These are phyloP conservation scores for Fibroporia radiculosa DNA, from an alignment of 768 basidiomycete species.

Conservation along the genomic window DNA sequence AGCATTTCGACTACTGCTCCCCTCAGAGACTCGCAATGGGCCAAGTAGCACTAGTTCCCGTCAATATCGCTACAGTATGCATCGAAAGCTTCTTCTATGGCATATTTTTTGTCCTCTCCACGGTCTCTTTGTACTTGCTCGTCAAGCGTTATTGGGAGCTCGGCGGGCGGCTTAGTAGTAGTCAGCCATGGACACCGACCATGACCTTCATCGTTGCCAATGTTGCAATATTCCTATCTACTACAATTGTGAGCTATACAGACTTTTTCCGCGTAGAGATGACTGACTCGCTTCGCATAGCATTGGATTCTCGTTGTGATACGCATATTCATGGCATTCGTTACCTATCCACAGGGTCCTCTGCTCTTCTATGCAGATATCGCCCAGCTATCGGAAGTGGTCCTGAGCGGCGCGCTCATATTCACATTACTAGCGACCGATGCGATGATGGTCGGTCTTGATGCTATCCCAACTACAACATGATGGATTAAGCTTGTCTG, in stretches of 20 bases:
- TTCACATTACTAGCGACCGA: background rate
- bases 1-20: too few species aligned
- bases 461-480: background rate
- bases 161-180: background rate
- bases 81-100: conserved; percentile 1
- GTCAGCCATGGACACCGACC: background rate
- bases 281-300: background rate
- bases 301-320: conserved; percentile 3
- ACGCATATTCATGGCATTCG: conserved; percentile 4
- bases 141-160: background rate
- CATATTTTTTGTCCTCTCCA: background rate
- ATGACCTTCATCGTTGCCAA: background rate
- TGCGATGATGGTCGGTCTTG: background rate
- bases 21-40: too few species aligned
- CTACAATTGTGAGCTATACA: too few species aligned
- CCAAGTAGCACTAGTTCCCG: background rate
- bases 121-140: background rate
- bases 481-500: background rate
- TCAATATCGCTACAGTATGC: background rate
- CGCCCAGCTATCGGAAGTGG: conserved; percentile 1
- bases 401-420: background rate
- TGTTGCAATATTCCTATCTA: background rate
- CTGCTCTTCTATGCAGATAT: conserved; percentile 1
- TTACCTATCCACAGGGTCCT: conserved; percentile 1
- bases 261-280: background rate